Base-by-base conservation (phyloP, 2,329 filamentous ascomycete species). In the Parascedosporium putredinis region DNA sequence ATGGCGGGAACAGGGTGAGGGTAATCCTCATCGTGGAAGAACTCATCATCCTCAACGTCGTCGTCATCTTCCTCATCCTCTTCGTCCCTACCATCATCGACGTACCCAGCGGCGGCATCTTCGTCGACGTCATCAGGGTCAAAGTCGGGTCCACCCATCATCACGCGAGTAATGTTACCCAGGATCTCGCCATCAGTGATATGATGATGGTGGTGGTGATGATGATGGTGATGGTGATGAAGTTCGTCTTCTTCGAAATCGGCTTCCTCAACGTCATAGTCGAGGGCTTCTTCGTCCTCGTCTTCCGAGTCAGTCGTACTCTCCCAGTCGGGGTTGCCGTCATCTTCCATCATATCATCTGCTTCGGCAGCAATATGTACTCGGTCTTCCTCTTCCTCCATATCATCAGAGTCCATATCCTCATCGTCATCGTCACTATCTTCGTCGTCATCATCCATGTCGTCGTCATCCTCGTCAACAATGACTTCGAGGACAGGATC, bases 401-500 rank as follows among this genome's bases (percentile, higher is more conserved):
- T 62, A 5, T 74, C 69, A 24, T 74, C 68, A 20, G 78, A 77
- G 1, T 81, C 79, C n/a, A 81, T 76, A 6, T 76, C 71, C 5
- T 74, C 73, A 16, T 77, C 81, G 48, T 82, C 82, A 29, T 80
- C 77, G 10, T 52, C 50, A 5, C 47, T 50, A 20, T 50, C 47
- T 16, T 44, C 47, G 27, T 81, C 79, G 20, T 76, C 81, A 47
- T 83, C 82, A 31, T 79, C 77, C 2, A 78, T 76, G 6, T 83
- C 82, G n/a, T 80, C 77, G 3, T 80, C 77, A 29, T 77, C 74
- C 45, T 77, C 79, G 47, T 86, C 85, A 72, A 96, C 86, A 54
- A 95, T 87, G 57, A 97, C 79, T 66, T 84, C 80, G 52, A 85
- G 77, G 49, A 83, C 72, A 43, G 78, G 74, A 43, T 83, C 78